Evolutionary conservation across 2,329 filamentous ascomycete genomes (phyloP), one percentile per base, ranked within the genome.

Genomic region (Seiridium unicorne): DNA sequence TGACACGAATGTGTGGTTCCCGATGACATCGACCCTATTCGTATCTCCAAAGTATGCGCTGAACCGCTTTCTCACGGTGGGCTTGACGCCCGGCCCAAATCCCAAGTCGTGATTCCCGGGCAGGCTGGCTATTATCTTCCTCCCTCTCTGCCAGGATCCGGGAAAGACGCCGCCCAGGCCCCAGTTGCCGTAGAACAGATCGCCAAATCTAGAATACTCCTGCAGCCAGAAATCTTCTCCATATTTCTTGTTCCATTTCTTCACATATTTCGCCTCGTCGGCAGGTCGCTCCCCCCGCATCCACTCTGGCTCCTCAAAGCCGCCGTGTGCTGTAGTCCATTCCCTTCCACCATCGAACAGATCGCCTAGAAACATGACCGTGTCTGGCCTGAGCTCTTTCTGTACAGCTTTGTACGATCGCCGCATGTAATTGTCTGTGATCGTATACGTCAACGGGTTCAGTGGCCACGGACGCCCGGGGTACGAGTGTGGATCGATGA

Each of bases 31-130:
- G 26, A 99, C 88, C 7, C 92, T 84, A 73, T 97, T 98, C n/a
- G 89, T 86, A 59, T 95, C 89, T 4, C 95, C 95, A 76, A 99
- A 98, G 71, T 89, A 97, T 3, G 89, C 86, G 69, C 89, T 86
- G 73, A 98, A 99, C 13, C 95, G 83, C 68, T 95, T 83, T 56
- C 93, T 85, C 40, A 97, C 92, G 0, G 90, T 82, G 7, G 89
- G 72, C 71, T 97, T 92, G 53, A 99, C 88, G 49, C 93, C 90
- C 31, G 87, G 87, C 3, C 92, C 94, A 70, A 98, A 97, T 0
- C 95, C 95, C 46, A 98, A 75, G 72, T 99, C 95, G 72, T 99
- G 95, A 69, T 99, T 99, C 2, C 95, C 95, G 0, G 95, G 95
- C 60, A 99, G 72, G 70, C 90, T 94, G 18, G 91, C 87, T 57